Evolutionary conservation across 2,329 filamentous ascomycete genomes (phyloP).

Genomic region (Hypomyces rosellus): DNA sequence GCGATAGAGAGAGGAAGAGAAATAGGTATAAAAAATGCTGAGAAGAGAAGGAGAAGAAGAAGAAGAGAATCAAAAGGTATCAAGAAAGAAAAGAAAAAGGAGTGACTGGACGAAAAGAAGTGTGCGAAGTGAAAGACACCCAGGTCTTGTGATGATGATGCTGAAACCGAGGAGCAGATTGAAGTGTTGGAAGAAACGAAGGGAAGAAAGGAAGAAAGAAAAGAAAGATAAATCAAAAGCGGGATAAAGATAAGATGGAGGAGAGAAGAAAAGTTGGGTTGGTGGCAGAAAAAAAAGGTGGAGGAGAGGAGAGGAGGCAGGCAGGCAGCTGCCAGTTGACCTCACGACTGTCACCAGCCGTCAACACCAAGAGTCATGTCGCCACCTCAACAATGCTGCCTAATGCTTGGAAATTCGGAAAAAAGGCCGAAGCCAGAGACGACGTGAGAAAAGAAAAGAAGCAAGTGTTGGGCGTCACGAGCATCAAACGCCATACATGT

Average conservation of each 20-base stretch:
- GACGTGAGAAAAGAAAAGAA: no score
- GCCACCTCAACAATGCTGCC: neutral
- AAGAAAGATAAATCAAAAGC: neutral
- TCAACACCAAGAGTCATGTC: neutral
- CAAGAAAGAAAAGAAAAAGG: neutral
- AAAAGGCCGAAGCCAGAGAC: no score
- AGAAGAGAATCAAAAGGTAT: neutral
- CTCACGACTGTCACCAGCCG: neutral
- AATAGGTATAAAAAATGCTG: neutral
- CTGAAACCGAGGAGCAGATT: conserved; percentile 11
- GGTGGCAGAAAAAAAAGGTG: conserved; percentile 11
- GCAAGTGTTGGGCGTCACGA: no score
- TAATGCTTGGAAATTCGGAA: no score
- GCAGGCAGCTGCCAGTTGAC: conserved; percentile 2
- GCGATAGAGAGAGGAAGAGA: conserved; percentile 2
- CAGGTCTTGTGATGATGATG: conserved; percentile 3
- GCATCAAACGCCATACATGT: no score
- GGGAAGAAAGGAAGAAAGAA: neutral
- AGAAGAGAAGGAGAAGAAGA: conserved; percentile 4
- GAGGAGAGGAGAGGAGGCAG: conserved; percentile 4
- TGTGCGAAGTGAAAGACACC: conserved; percentile 2
- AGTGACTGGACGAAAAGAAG: conserved; percentile 2
- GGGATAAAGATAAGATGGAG: neutral
- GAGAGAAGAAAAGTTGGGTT: conserved; percentile 8
- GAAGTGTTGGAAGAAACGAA: conserved; percentile 7